A percentile compares a stretch with the other conserved stretches of the same genome.
These are phyloP conservation scores for Fennellomyces sp. DNA, from an alignment of 371 early-diverging fungal species.

Conservation along the genomic window DNA sequence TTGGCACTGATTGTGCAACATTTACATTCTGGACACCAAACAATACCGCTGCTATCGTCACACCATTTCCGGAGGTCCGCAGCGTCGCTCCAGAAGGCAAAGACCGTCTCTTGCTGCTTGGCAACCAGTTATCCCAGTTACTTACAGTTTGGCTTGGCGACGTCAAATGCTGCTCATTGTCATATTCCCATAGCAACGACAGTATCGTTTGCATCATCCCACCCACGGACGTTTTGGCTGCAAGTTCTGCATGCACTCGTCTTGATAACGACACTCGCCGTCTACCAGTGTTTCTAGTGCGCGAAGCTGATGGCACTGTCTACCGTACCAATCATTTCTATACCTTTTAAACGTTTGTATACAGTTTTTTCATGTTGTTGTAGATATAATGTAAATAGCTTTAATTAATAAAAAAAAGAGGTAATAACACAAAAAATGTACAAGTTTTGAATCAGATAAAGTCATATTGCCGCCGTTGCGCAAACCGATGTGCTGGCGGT, in stretches of 20 bases:
- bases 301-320: constrained; percentile 18
- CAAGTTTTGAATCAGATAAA: not conserved
- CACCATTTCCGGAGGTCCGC: constrained; percentile 17
- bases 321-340: constrained; percentile 22
- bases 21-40: constrained; percentile 19
- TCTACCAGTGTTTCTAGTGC: constrained; percentile 21
- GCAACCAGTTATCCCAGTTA: constrained; percentile 59
- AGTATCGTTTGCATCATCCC: constrained; percentile 33
- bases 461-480: not conserved
- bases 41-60: not conserved
- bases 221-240: constrained; percentile 16
- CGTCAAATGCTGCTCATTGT: constrained; percentile 38
- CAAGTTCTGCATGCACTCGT: constrained; percentile 21
- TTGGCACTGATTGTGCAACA: constrained; percentile 23
- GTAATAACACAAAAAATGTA: not conserved
- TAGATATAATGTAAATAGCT: not conserved
- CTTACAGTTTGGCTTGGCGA: constrained; percentile 66
- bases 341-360: constrained; percentile 1
- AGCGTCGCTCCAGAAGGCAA: constrained; percentile 1
- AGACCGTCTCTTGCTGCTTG: constrained; percentile 44
- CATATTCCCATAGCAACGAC: constrained; percentile 25
- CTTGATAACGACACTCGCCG: constrained; percentile 1
- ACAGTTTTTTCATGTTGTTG: not conserved
- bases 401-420: not conserved
- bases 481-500: not conserved